Evolutionary conservation across 2,329 filamentous ascomycete species (phyloP).

Genomic region (Microsporum audouinii): DNA sequence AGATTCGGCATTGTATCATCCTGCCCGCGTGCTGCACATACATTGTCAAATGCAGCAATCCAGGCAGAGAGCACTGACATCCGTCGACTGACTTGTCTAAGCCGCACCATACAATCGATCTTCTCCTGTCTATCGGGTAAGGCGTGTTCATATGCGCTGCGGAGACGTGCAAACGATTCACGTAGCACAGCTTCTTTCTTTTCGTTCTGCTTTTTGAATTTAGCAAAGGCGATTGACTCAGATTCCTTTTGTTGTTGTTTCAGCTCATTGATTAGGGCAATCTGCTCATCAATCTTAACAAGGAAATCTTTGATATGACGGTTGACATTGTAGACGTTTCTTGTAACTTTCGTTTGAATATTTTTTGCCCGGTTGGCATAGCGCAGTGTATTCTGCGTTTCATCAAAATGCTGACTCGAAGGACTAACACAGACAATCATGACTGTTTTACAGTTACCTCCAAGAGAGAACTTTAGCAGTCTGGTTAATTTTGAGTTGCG

Average conservation of each 20-base stretch:
- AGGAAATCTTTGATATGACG: constrained; percentile 98
- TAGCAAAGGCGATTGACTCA: constrained; percentile 68
- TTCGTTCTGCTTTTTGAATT: constrained; percentile 81
- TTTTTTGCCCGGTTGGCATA: constrained; percentile 98
- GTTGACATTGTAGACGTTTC: constrained; percentile 98
- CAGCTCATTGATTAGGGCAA: constrained; percentile 90
- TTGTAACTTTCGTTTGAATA: constrained; percentile 98
- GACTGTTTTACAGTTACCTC: constrained; percentile 96
- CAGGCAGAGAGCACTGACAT: constrained; percentile 80
- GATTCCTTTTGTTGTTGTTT: constrained; percentile 85
- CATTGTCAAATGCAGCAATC: constrained; percentile 80
- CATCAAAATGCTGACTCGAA: constrained; percentile 91
- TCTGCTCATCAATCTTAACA: constrained; percentile 98
- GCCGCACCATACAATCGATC: constrained; percentile 64
- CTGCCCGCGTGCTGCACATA: constrained; percentile 61
- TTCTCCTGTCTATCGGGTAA: constrained; percentile 67
- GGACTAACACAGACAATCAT: constrained; percentile 99
- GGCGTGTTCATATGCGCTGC: constrained; percentile 73
- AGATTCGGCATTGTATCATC: constrained; percentile 57
- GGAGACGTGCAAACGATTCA: constrained; percentile 70
- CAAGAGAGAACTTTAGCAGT: constrained; percentile 89
- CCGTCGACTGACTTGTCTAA: constrained; percentile 70
- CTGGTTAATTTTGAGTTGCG: constrained; percentile 95
- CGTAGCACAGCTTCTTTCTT: constrained; percentile 65
- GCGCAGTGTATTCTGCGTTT: constrained; percentile 93